Percentiles rank a stretch among this genome's conserved stretches.
These are phyloP conservation scores for Sugiyamaella americana DNA, from an alignment of 805 yeast genomes.

Conservation along the genomic window DNA sequence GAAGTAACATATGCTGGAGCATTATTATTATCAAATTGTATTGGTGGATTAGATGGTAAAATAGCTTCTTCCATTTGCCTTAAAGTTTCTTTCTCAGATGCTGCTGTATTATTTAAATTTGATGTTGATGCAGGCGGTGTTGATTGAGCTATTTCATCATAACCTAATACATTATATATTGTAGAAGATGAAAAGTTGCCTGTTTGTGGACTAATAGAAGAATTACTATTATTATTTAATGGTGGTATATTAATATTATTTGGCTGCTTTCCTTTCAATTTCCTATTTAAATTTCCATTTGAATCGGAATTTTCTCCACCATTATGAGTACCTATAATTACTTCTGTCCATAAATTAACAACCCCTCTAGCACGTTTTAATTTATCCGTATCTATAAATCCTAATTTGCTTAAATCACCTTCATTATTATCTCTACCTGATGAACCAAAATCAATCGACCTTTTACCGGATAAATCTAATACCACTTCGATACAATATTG, in stretches of 20 bases:
- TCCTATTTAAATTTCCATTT: constrained; percentile 1
- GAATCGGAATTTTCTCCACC: background rate
- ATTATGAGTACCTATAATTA: constrained; percentile 61
- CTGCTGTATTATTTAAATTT: constrained; percentile 21
- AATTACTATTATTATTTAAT: background rate
- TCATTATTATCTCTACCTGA: constrained; percentile 1
- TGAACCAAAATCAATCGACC: constrained; percentile 14
- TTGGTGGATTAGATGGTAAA: constrained; percentile 44
- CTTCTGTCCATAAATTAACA: constrained; percentile 72
- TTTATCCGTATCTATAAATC: constrained; percentile 71
- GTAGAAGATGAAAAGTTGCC: constrained; percentile 5
- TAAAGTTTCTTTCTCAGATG: constrained; percentile 52
- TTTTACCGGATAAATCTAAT: constrained; percentile 68
- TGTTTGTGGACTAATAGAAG: background rate
- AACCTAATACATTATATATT: background rate
- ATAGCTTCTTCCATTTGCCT: constrained; percentile 51
- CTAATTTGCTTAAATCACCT: constrained; percentile 11
- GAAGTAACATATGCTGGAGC: background rate
- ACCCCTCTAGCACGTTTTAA: constrained; percentile 71
- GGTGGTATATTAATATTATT: background rate
- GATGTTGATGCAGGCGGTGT: background rate
- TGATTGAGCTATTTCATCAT: constrained; percentile 4
- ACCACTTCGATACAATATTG: constrained; percentile 81
- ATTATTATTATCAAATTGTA: too few species aligned
- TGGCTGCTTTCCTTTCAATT: background rate